Evolutionary conservation across 805 yeast genomes (phyloP).

Genomic region (Cyberlindnera samutprakarnensis): DNA sequence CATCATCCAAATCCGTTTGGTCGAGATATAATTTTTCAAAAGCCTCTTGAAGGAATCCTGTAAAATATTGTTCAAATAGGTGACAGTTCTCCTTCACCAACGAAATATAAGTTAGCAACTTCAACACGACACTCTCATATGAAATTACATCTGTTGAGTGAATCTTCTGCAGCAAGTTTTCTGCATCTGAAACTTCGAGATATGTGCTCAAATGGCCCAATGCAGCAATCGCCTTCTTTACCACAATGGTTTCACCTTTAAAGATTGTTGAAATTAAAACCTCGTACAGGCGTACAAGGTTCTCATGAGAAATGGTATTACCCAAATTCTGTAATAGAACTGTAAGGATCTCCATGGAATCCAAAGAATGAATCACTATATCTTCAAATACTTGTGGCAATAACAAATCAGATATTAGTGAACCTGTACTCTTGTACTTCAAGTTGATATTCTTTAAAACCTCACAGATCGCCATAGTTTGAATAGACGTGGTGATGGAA

Average conservation of each 20-base stretch:
- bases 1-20: conserved; percentile 29
- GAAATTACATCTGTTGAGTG: conserved; percentile 11
- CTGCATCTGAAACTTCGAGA: conserved; percentile 21
- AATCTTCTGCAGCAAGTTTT: conserved; percentile 14
- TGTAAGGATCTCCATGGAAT: conserved; percentile 51
- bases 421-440: conserved; percentile 18
- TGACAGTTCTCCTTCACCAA: conserved; percentile 23
- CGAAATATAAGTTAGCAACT: conserved; percentile 17
- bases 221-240: conserved; percentile 43
- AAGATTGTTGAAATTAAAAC: conserved; percentile 32
- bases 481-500: conserved; percentile 23
- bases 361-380: conserved; percentile 33
- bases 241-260: conserved; percentile 35
- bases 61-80: conserved; percentile 16
- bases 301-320: conserved; percentile 28
- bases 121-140: conserved; percentile 16
- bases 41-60: conserved; percentile 18
- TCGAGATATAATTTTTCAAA: conserved; percentile 21
- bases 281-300: conserved; percentile 22
- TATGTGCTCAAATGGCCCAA: conserved; percentile 34
- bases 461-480: conserved; percentile 22
- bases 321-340: conserved; percentile 50
- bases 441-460: conserved; percentile 19
- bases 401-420: conserved; percentile 28
- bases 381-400: conserved; percentile 29